Evolutionary conservation across 2,329 filamentous ascomycete species (phyloP), one percentile per base, ranked within the genome.

Genomic region (Thelonectria blattea): DNA sequence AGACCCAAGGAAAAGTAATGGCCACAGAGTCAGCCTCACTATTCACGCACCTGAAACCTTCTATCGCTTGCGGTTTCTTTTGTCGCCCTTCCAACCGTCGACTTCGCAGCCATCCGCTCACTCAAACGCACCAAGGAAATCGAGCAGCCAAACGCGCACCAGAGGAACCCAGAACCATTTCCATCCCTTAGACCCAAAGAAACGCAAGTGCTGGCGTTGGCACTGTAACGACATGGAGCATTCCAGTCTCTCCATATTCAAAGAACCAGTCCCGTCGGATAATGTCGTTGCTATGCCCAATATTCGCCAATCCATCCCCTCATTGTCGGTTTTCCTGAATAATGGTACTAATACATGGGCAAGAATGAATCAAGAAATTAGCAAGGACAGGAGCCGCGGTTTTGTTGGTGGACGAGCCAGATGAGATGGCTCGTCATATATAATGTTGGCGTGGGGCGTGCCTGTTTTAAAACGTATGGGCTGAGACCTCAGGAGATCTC

Each of bases 281-380:
- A 30, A 15, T 47, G 34, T 37, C 34, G 34, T 54, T 17, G 27
- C n/a, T 30, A 41, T 32, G 49, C 32, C 34, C 43, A 20, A 37
- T 39, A 15, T 43, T 43, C 39, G 60, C 8, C 53, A 59, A 54
- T 62, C 60, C 63, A 57, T 8, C 56, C 60, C 63, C 56, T 8
- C 56, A 59, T 58, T 56, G 59, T 30, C 27, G 27, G 43, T 32
- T 50, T 52, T 34, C 24, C 53, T 43, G 68, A 69, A 20, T 71
- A 68, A 20, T 71, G 27, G 27, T 30, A 30, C 27, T 30, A 64
- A 67, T 71, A 71, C 69, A 71, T 54, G 56, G 43, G 56, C 32
- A 67, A 69, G 61, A 46, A 61, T 32, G 45, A 56, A 45, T 42
- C 50, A 54, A 56, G 56, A 64, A 60, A 60, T 46, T 47, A 51